Percentiles rank a stretch among this genome's conserved stretches.
phyloP scores from a whole-genome alignment of 768 basidiomycete genomes.

The Auriculariales sp. region DNA sequence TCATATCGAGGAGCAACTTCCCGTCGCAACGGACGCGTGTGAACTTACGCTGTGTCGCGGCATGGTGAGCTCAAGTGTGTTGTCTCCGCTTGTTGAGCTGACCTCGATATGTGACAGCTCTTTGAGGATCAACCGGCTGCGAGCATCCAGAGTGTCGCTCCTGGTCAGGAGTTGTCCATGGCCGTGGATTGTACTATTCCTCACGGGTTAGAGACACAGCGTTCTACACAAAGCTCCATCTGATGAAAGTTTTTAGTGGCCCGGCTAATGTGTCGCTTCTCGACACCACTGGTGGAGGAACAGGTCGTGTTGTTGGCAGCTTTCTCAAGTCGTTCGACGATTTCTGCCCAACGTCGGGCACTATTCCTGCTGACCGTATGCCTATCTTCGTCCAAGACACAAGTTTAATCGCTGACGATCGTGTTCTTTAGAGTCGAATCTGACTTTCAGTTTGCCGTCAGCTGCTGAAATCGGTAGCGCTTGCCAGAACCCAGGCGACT shows the following conservation, averaged over 20 bases:
- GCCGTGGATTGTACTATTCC: not conserved
- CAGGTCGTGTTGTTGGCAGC: not conserved
- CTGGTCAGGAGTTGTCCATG: not conserved
- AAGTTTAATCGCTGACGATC: too few species aligned
- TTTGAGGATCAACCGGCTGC: not conserved
- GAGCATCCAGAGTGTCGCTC: not conserved
- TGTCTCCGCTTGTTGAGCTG: too few species aligned
- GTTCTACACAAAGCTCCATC: not conserved
- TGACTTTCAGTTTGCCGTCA: not conserved
- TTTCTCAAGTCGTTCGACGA: constrained; percentile 1
- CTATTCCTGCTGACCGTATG: not conserved
- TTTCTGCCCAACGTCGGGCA: not conserved
- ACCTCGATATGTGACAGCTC: not conserved
- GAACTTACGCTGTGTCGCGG: not conserved
- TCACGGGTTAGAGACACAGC: constrained; percentile 1
- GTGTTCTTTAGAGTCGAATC: not conserved
- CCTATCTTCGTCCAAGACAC: not conserved
- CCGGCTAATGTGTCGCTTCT: not conserved
- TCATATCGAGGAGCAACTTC: not conserved
- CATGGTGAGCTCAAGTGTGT: not conserved
- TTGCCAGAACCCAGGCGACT: not conserved
- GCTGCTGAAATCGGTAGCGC: not conserved
- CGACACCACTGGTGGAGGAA: not conserved
- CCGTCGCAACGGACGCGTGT: not conserved
- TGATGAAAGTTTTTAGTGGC: not conserved